Evolutionary conservation across 495 filamentous ascomycete genomes (phyloP), one percentile per base, ranked within the genome.

Genomic region (Pyrenopolyporus hunteri): DNA sequence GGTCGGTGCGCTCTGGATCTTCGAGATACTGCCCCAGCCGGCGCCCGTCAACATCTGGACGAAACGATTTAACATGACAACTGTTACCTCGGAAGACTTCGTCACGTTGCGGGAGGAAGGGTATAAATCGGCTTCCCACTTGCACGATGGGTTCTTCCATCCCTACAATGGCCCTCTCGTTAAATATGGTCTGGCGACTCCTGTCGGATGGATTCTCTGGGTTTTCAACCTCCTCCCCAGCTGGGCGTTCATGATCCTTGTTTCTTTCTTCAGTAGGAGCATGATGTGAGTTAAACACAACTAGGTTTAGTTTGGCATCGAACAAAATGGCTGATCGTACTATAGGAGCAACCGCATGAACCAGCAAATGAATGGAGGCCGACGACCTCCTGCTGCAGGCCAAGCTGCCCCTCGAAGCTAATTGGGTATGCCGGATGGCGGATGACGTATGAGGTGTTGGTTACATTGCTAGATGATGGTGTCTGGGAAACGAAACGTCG

Each of bases 231-330:
- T 74, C 37, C 57, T 85, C 36, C 82, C 82, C 13, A 80, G 76
- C 73, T 85, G 83, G 83, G 74, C 74, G 6, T 81, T 88, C 63
- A 90, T 97, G 94, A 82, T 98, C 60, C 71, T 81, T 28, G 84
- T 98, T 62, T 90, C 87, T 56, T 85, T 97, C 64, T 69, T 92
- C 59, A 94, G 87, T 80, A 82, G 92, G 65, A 83, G 79, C 32
- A 79, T 97, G 71, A 96, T 97, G 94, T 97, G 79, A 87, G 92
- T 84, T 14, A 35, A 7, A 49, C 9, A 3, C 19, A 20, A n/a
- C 37, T 29, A 23, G 17, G n/a, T n/a, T 62, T 67, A 64, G 33
- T 32, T 1, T 20, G 9, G 6, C 16, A 37, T 14, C 29, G 50
- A 45, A 16, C 13, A 42, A 4, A 26, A 17, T 39, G 46, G 13